Conservation (phyloP, 2,329 filamentous ascomycete genomes). For the Monosporascus cannonballus region DNA sequence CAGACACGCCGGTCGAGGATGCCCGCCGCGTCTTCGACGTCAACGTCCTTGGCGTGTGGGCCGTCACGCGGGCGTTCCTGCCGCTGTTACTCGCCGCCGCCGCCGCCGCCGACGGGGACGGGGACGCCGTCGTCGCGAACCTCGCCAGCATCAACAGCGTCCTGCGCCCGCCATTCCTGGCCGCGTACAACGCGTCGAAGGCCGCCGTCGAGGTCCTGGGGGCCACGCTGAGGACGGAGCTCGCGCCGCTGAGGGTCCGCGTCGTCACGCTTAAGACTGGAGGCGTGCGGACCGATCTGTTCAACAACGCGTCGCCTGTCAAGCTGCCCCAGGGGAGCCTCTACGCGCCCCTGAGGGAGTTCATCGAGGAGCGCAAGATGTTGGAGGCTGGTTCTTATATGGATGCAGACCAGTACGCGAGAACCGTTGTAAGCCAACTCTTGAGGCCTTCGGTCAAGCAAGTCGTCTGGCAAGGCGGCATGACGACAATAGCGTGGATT, state of each 20-base stretch:
- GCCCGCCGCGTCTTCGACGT: constrained; percentile 13
- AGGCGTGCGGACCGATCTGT: constrained; percentile 11
- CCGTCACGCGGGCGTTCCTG: constrained; percentile 13
- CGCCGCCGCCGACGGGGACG: neutral
- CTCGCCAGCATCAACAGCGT: constrained; percentile 16
- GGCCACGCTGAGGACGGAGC: constrained; percentile 15
- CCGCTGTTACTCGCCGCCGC: constrained; percentile 8
- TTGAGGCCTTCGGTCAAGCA: constrained; percentile 11
- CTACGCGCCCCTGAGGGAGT: constrained; percentile 15
- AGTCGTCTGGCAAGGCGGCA: constrained; percentile 17
- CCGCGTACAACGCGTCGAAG: constrained; percentile 22
- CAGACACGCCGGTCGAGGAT: constrained; percentile 9
- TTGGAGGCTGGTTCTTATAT: constrained; percentile 9
- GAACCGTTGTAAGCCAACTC: constrained; percentile 12
- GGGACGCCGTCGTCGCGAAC: constrained; percentile 13
- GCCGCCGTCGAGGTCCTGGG: constrained; percentile 18
- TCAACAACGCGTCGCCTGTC: constrained; percentile 13
- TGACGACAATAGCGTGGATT: constrained; percentile 15
- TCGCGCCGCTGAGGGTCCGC: constrained; percentile 18
- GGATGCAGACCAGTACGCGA: constrained; percentile 12
- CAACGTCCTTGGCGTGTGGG: constrained; percentile 15
- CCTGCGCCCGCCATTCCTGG: constrained; percentile 14
- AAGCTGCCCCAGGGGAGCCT: constrained; percentile 14
- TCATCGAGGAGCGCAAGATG: constrained; percentile 14
- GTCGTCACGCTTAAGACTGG: constrained; percentile 21